phyloP scores from a whole-genome alignment of 2,329 filamentous ascomycete species.

The Ramichloridium luteum region DNA sequence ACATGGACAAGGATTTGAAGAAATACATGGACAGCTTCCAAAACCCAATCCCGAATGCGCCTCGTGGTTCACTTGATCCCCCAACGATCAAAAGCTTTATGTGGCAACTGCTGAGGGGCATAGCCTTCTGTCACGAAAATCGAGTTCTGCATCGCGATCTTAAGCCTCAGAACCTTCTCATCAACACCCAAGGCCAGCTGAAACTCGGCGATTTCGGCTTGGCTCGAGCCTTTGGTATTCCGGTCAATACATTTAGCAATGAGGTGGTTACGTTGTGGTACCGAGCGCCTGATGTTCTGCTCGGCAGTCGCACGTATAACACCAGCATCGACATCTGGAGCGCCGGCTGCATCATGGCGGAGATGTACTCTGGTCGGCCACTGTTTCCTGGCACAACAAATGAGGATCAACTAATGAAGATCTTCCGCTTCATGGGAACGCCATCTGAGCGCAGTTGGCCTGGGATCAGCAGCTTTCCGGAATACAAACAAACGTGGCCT shows the following conservation, averaged over 20 bases:
- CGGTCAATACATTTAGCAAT: conserved; percentile 96
- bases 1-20: conserved; percentile 96
- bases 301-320: conserved; percentile 92
- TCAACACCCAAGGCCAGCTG: conserved; percentile 78
- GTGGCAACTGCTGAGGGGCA: conserved; percentile 90
- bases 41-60: conserved; percentile 55
- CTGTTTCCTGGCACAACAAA: conserved; percentile 97
- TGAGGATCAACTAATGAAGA: conserved; percentile 91
- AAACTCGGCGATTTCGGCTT: conserved; percentile 94
- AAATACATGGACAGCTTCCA: conserved; percentile 74
- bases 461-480: conserved; percentile 86
- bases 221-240: conserved; percentile 88
- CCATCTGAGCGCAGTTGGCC: conserved; percentile 93
- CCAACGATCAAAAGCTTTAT: conserved; percentile 96
- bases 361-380: conserved; percentile 95
- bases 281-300: conserved; percentile 84
- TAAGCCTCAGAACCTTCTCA: conserved; percentile 92
- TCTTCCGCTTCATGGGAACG: conserved; percentile 97
- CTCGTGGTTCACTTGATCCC: conserved; percentile 71
- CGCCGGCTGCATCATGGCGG: conserved; percentile 97
- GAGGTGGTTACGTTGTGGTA: conserved; percentile 98
- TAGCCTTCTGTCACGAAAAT: conserved; percentile 97
- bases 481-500: conserved; percentile 92
- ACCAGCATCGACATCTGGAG: conserved; percentile 99
- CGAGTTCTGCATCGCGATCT: conserved; percentile 88